Percentiles rank a stretch among this genome's conserved stretches.
Evolutionary conservation across 1,139 yeast genomes (phyloP).

Genomic region (Saccharomyces hybrid): DNA sequence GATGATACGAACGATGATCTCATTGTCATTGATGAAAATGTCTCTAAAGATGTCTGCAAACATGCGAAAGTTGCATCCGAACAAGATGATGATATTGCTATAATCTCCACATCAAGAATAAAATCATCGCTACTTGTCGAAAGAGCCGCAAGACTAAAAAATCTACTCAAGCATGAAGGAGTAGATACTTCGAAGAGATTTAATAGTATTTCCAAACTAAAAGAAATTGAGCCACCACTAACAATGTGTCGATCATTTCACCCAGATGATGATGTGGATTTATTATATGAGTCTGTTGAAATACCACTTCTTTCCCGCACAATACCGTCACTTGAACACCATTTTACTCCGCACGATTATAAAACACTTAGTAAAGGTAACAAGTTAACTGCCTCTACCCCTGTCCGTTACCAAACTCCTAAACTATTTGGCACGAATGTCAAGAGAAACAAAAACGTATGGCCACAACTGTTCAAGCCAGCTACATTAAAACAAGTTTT

Average conservation of each 20-base stretch:
- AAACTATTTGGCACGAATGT: slow-evolving; percentile 1
- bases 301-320: neutral
- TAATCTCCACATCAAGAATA: neutral
- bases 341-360: neutral
- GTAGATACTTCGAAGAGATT: slow-evolving; percentile 7
- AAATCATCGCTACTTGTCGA: neutral
- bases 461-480: slow-evolving; percentile 45
- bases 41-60: neutral
- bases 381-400: neutral
- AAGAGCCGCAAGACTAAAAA: neutral
- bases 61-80: neutral
- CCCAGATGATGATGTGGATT: slow-evolving; percentile 6
- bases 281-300: neutral
- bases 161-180: neutral
- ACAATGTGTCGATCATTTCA: slow-evolving; percentile 15
- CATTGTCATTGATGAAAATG: neutral
- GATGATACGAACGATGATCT: neutral
- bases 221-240: slow-evolving; percentile 16
- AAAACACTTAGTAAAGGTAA: neutral
- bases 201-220: slow-evolving; percentile 14
- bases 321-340: neutral
- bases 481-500: slow-evolving; percentile 35
- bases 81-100: neutral
- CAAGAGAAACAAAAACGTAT: slow-evolving; percentile 15
- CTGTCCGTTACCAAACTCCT: neutral